Base-by-base conservation (phyloP, 2,329 filamentous ascomycete genomes). In the Stagonosporopsis vannaccii region DNA sequence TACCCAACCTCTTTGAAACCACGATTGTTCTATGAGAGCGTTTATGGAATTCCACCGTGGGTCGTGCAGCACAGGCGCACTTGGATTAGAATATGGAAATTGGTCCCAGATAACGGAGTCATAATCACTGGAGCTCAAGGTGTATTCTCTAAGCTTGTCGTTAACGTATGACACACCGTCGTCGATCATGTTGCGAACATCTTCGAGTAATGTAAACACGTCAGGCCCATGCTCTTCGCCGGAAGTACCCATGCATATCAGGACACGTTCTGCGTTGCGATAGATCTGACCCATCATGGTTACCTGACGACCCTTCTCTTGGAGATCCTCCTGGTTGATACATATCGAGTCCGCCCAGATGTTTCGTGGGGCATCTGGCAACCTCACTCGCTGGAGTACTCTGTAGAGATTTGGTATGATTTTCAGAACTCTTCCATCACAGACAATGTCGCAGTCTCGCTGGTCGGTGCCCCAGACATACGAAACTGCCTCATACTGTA, bases 301-400 rank as follows among this genome's bases (percentile, higher is more conserved):
- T 2, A 61, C 62, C 42, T 63, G 62, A 5, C 59, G 40, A 1
- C 53, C 40, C 22, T 63, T 63, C 39, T 65, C 60, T n/a, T 53
- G n/a, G 1, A 57, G 7, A 39, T 58, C 40, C 6, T 56, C 58
- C 43, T 65, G 60, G 17, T 63, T 54, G 48, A 65, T 59, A 19
- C 58, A 63, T 8, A 63, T 61, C 6, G 59, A 52, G 20, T 65
- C 62, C 4, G 52, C 58, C 60, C 60, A 65, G 2, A 61, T 50
- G n/a, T 25, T 54, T 1, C 60, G 48, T 8, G 56, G 26, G 30
- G 9, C 19, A 28, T 55, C 25, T 20, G 45, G 37, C 22, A 46
- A 41, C 12, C 54, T 47, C 8, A 63, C 17, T 8, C 49, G 45
- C 9, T 35, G 37, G 3, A 65, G 54, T 6, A 56, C 60, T 4